A percentile compares a stretch with the other conserved stretches of the same genome.
These are phyloP conservation scores for Phanerochaete carnosa DNA, from an alignment of 768 basidiomycete genomes.

Conservation along the genomic window DNA sequence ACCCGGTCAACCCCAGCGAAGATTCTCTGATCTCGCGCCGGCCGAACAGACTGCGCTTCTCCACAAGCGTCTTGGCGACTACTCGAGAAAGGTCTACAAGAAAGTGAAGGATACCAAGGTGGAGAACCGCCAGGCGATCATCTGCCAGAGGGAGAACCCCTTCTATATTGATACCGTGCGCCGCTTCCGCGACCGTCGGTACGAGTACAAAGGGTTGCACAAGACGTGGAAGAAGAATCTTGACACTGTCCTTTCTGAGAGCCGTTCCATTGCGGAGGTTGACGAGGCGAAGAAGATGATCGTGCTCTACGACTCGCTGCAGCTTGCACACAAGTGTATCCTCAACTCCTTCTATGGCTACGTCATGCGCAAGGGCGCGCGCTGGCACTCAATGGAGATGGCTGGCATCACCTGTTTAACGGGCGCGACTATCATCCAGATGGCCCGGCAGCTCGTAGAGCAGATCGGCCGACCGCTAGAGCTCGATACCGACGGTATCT, in stretches of 20 bases:
- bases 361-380: constrained; percentile 98
- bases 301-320: constrained; percentile 95
- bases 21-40: constrained; percentile 78
- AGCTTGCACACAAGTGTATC: constrained; percentile 99
- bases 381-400: constrained; percentile 99
- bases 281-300: constrained; percentile 99
- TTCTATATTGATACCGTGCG: constrained; percentile 99
- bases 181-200: constrained; percentile 93
- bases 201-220: constrained; percentile 97
- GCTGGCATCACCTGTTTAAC: constrained; percentile 98
- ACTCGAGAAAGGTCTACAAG: constrained; percentile 97
- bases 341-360: constrained; percentile 99
- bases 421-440: constrained; percentile 96
- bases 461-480: constrained; percentile 97
- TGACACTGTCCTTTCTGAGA: constrained; percentile 66
- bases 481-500: constrained; percentile 98
- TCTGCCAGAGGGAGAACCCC: constrained; percentile 96
- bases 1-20: constrained; percentile 68
- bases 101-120: constrained; percentile 98
- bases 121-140: constrained; percentile 89
- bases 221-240: constrained; percentile 99
- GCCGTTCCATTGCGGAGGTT: constrained; percentile 76
- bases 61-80: constrained; percentile 97
- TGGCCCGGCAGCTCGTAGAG: constrained; percentile 96
- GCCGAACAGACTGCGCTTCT: constrained; percentile 89